A percentile compares a stretch with the other conserved stretches of the same genome.
phyloP scores from a whole-genome alignment of 805 yeast genomes.

The Candida sonorensis region DNA sequence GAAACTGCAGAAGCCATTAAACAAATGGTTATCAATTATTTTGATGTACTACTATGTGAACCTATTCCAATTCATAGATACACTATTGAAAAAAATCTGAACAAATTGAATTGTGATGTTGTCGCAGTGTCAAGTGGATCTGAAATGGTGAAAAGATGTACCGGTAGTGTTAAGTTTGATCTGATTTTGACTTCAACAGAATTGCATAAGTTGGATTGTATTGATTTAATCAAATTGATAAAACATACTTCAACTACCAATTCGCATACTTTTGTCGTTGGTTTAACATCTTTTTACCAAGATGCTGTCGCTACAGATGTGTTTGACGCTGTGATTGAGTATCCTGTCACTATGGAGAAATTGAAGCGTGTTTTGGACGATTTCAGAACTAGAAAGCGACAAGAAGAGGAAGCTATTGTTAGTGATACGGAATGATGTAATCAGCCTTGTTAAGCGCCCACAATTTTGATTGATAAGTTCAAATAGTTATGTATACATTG shows the following conservation, averaged over 20 bases:
- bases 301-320: slow-evolving; percentile 52
- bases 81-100: slow-evolving; percentile 56
- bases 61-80: slow-evolving; percentile 79
- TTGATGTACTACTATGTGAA: slow-evolving; percentile 78
- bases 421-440: slow-evolving; percentile 25
- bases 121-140: slow-evolving; percentile 74
- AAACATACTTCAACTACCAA: slow-evolving; percentile 74
- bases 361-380: slow-evolving; percentile 25
- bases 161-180: slow-evolving; percentile 81
- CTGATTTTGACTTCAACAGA: slow-evolving; percentile 70
- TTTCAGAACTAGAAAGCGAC: slow-evolving; percentile 13
- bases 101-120: slow-evolving; percentile 70
- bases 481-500: too few relatives aligned
- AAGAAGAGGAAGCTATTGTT: slow-evolving; percentile 27
- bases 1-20: slow-evolving; percentile 12
- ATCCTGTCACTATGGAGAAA: slow-evolving; percentile 46
- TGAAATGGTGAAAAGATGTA: slow-evolving; percentile 72
- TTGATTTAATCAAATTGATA: slow-evolving; percentile 72
- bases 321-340: slow-evolving; percentile 68
- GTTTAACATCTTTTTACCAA: slow-evolving; percentile 61
- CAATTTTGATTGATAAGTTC: too few relatives aligned
- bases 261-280: slow-evolving; percentile 68
- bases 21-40: slow-evolving; percentile 16
- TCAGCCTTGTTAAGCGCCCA: neutral
- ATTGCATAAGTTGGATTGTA: slow-evolving; percentile 58